Conservation (phyloP, 148 eudicot species). For the Cornus kousa region DNA sequence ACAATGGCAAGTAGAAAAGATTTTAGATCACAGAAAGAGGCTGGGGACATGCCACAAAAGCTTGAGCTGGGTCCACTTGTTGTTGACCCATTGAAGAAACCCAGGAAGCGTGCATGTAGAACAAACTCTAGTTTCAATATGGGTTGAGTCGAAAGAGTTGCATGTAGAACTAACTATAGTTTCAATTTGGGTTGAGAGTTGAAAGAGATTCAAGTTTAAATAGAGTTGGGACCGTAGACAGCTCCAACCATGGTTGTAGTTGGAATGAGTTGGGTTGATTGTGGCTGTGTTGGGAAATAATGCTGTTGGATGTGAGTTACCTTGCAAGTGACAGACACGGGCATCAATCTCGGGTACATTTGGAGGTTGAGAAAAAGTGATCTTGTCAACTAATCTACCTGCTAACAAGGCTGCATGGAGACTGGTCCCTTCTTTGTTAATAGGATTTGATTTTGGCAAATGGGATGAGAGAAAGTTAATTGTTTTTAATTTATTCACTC, state of each 20-base stretch:
- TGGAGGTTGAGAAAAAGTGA: background rate
- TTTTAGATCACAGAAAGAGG: background rate
- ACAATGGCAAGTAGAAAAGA: constrained; percentile 16
- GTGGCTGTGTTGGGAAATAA: constrained; percentile 2
- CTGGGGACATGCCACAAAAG: constrained; percentile 5
- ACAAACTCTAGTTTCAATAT: constrained; percentile 8
- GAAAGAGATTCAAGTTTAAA: constrained; percentile 4
- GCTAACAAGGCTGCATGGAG: background rate
- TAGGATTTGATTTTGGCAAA: background rate
- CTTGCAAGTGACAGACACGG: background rate
- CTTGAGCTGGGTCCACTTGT: constrained; percentile 18
- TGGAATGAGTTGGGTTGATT: background rate
- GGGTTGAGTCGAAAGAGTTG: background rate
- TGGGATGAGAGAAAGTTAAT: background rate
- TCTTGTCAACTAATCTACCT: background rate
- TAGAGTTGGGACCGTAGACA: background rate
- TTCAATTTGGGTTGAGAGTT: too few relatives aligned
- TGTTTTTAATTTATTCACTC: background rate
- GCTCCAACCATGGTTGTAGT: background rate
- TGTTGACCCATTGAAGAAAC: constrained; percentile 20
- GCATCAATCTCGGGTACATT: background rate
- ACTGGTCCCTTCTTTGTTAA: background rate
- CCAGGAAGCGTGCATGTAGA: constrained; percentile 28
- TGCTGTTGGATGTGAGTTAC: background rate
- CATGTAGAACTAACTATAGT: too few relatives aligned